Evolutionary conservation across 805 yeast species (phyloP).

Genomic region (Candida loeiensis): DNA sequence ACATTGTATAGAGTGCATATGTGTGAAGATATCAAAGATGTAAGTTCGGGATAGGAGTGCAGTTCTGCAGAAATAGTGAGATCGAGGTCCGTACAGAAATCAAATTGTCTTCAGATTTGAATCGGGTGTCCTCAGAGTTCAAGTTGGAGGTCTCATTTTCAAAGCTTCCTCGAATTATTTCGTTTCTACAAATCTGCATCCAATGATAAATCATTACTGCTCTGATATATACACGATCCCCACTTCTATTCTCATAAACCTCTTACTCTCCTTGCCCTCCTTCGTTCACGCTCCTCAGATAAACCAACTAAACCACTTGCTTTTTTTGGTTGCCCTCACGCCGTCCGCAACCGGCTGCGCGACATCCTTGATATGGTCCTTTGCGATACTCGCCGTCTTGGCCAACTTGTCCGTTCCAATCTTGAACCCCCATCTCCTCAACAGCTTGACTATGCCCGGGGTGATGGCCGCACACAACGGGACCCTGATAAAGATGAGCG

Average conservation of each 20-base stretch:
- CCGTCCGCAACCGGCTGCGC: slow-evolving; percentile 48
- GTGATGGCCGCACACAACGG: slow-evolving; percentile 93
- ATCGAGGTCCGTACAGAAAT: too few species aligned
- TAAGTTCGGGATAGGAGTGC: too few species aligned
- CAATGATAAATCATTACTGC: too few species aligned
- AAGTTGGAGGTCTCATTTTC: too few species aligned
- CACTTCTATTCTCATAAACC: background rate
- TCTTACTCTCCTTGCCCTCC: background rate
- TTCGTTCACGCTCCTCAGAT: slow-evolving; percentile 30
- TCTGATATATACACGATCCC: too few species aligned
- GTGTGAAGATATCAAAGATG: too few species aligned
- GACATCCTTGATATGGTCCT: slow-evolving; percentile 35
- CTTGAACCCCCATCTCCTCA: slow-evolving; percentile 77
- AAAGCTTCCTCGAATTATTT: too few species aligned
- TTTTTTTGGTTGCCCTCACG: slow-evolving; percentile 45
- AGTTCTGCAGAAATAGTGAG: too few species aligned
- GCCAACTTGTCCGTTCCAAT: slow-evolving; percentile 53
- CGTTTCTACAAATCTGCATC: too few species aligned
- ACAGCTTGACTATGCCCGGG: slow-evolving; percentile 64
- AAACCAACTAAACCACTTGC: slow-evolving; percentile 60
- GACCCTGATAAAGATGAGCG: slow-evolving; percentile 74
- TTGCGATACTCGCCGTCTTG: slow-evolving; percentile 35
- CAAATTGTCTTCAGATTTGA: too few species aligned
- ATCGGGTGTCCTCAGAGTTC: too few species aligned
- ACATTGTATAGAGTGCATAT: background rate